phyloP scores from a whole-genome alignment of 331 rosid species.

The Malus hybrid region DNA sequence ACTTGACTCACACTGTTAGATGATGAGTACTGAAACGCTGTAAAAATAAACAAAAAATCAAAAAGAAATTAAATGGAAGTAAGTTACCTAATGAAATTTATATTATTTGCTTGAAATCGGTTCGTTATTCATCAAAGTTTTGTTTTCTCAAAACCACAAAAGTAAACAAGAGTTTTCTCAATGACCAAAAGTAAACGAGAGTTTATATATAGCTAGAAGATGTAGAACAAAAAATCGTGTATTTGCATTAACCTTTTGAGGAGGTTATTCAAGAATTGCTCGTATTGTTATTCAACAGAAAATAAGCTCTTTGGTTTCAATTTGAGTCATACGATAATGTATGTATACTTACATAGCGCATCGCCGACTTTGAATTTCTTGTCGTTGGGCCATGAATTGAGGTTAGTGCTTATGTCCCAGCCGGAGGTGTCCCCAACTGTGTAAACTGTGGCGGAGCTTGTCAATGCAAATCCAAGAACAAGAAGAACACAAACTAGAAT shows the following conservation, averaged over 20 bases:
- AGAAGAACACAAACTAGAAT: conserved; percentile 11
- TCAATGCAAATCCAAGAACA: conserved; percentile 17
- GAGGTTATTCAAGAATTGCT: too few species aligned
- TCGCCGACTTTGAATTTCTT: conserved; percentile 60
- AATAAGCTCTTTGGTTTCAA: too few species aligned
- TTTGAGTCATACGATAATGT: too few species aligned
- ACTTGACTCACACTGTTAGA: conserved; percentile 48
- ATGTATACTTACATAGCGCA: conserved; percentile 40
- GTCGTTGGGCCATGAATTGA: conserved; percentile 49
- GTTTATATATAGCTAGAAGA: neutral
- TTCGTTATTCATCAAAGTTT: too few species aligned
- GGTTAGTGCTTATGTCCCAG: conserved; percentile 84
- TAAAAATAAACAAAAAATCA: neutral
- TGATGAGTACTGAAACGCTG: conserved; percentile 73
- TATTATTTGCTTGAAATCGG: neutral
- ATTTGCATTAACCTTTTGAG: too few species aligned
- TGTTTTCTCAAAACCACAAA: too few species aligned
- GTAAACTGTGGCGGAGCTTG: conserved; percentile 44
- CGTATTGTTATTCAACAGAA: too few species aligned
- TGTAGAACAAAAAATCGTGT: too few species aligned
- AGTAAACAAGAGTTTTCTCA: too few species aligned
- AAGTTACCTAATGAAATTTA: neutral
- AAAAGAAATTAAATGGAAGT: neutral
- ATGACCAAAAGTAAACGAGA: too few species aligned
- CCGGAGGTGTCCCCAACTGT: conserved; percentile 75